Evolutionary conservation across 2,329 filamentous ascomycete species (phyloP), one percentile per base, ranked within the genome.

Genomic region (Huntiella abstrusa): DNA sequence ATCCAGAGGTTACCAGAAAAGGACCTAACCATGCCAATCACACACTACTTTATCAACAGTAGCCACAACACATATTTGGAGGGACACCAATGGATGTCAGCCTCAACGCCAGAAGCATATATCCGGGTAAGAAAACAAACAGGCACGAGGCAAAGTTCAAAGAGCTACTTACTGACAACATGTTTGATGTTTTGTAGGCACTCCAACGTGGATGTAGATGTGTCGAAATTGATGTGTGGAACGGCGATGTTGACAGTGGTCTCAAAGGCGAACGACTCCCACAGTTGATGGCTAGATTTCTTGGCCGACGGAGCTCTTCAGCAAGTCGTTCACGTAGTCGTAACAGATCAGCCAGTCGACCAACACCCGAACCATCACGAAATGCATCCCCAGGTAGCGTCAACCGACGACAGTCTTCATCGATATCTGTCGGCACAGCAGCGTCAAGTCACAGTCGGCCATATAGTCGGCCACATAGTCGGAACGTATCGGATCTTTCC

Each of bases 141-240:
- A 28, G 6, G 8, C 6, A 28, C 22, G 22, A 40, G 11, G n/a
- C 38, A 12, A 10, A 11, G 4, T 33, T 8, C 40, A n/a, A 5
- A 32, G 38, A 37, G 44, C n/a, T 44, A 34, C 43, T 11, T 3
- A 7, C 41, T 36, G n/a, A 33, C 13, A 28, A 28, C 2, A 22
- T 5, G 10, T 42, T 11, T 28, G 12, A 10, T 35, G 5, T 8
- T 13, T 33, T 34, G 54, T 37, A 83, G 71, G 80, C 82, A 10
- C 73, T 95, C 10, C 67, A 73, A 33, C 71, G 76, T 44, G 83
- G 83, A 41, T 93, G 87, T 56, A 77, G 87, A 51, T 95, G 86
- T 56, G 85, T 95, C 41, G 87, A 95, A 59, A 91, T 95, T 47
- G 88, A 95, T 57, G 85, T 95, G 3, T 94, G 87, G 83, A 83